Percentiles rank a stretch among this genome's conserved stretches.
phyloP scores from a whole-genome alignment of 495 filamentous ascomycete genomes.

The Trichoderma virens region DNA sequence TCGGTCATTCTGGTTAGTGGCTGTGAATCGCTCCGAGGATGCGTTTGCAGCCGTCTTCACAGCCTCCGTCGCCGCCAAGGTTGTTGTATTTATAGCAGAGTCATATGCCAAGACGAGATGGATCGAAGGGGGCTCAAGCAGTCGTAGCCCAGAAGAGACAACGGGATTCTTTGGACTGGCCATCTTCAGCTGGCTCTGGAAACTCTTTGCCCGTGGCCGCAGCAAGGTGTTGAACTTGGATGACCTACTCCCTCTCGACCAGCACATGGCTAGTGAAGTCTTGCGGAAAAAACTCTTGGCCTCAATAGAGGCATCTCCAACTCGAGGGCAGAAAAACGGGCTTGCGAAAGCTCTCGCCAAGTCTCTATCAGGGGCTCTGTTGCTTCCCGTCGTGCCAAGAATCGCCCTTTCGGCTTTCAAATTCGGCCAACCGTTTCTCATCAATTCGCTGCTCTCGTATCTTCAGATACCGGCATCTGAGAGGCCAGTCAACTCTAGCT shows the following conservation, averaged over 20 bases:
- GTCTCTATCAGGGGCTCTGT: constrained; percentile 21
- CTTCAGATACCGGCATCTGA: constrained; percentile 23
- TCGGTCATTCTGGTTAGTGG: constrained; percentile 53
- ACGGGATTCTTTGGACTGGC: constrained; percentile 43
- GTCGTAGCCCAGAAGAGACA: constrained; percentile 52
- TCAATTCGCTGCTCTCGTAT: constrained; percentile 25
- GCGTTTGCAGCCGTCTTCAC: constrained; percentile 39
- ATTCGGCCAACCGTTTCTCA: constrained; percentile 55
- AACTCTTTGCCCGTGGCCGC: constrained; percentile 43
- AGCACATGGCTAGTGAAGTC: constrained; percentile 33
- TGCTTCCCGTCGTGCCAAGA: constrained; percentile 25
- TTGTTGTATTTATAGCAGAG: constrained; percentile 45
- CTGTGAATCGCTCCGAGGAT: constrained; percentile 19
- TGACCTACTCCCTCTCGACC: constrained; percentile 41
- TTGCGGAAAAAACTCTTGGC: constrained; percentile 25
- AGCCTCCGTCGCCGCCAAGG: constrained; percentile 38
- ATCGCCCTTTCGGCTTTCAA: constrained; percentile 48
- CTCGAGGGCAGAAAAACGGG: constrained; percentile 15
- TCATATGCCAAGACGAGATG: constrained; percentile 43
- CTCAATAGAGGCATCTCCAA: constrained; percentile 8
- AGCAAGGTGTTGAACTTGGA: constrained; percentile 32
- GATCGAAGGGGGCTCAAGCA: constrained; percentile 26
- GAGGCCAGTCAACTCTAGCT: constrained; percentile 30
- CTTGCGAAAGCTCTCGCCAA: constrained; percentile 16
- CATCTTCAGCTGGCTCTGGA: constrained; percentile 55